These are phyloP conservation scores for Colletotrichum limetticola DNA, from an alignment of 2,329 filamentous ascomycete genomes.

Conservation along the genomic window DNA sequence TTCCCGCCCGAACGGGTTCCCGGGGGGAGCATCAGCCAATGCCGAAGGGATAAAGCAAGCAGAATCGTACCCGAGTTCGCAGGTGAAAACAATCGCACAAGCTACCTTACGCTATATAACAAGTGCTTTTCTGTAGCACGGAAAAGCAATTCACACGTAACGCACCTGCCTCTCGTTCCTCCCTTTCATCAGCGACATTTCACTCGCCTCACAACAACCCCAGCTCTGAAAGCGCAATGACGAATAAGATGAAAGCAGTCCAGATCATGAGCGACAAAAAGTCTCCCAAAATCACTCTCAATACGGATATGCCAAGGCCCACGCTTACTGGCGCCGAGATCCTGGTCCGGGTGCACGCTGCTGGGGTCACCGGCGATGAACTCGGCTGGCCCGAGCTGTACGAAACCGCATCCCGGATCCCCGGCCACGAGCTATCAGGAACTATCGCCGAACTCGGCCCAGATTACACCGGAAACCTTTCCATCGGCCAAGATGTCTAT, in stretches of 20 bases:
- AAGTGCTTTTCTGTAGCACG: neutral
- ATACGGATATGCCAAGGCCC: slow-evolving; percentile 35
- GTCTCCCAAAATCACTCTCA: slow-evolving; percentile 36
- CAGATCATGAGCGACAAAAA: slow-evolving; percentile 14
- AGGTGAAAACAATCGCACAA: no score
- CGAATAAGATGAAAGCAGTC: neutral
- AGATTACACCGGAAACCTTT: slow-evolving; percentile 36
- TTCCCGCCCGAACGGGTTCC: neutral
- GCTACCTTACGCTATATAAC: no score
- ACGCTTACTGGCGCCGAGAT: slow-evolving; percentile 34
- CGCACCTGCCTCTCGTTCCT: neutral
- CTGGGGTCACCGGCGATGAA: slow-evolving; percentile 48
- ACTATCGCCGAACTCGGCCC: slow-evolving; percentile 41
- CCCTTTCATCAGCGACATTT: no score
- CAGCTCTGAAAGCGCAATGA: neutral
- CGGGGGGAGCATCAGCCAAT: neutral
- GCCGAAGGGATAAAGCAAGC: neutral
- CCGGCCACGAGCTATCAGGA: slow-evolving; percentile 50
- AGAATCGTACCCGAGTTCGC: no score
- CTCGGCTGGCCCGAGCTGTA: slow-evolving; percentile 47
- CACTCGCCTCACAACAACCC: neutral
- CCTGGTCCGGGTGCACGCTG: slow-evolving; percentile 45
- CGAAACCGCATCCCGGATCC: slow-evolving; percentile 41
- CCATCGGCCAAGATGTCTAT: slow-evolving; percentile 40
- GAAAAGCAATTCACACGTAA: neutral